These are phyloP conservation scores for Xylaria arbuscula DNA, from an alignment of 2,329 filamentous ascomycete genomes.

Conservation along the genomic window DNA sequence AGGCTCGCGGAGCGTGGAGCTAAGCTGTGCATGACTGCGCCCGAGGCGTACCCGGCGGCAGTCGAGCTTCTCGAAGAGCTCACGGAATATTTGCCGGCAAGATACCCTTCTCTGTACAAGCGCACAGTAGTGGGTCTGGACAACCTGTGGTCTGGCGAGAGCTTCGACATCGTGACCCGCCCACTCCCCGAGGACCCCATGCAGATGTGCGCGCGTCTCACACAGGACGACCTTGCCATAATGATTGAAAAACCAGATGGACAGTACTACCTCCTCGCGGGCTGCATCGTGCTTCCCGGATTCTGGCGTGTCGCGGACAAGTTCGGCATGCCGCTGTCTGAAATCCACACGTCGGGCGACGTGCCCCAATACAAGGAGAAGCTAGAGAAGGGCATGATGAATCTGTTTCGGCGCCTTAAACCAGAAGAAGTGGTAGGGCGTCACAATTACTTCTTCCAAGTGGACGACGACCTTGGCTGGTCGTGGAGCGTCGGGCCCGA, in stretches of 20 bases:
- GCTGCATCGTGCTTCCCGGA: slow-evolving; percentile 78
- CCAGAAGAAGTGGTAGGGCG: slow-evolving; percentile 72
- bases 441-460: slow-evolving; percentile 91
- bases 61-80: slow-evolving; percentile 82
- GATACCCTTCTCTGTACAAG: slow-evolving; percentile 78
- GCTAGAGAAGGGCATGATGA: slow-evolving; percentile 52
- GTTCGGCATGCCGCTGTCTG: slow-evolving; percentile 78
- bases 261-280: slow-evolving; percentile 83
- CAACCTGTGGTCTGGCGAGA: slow-evolving; percentile 78
- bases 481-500: slow-evolving; percentile 79
- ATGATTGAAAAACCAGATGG: slow-evolving; percentile 83
- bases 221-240: slow-evolving; percentile 85
- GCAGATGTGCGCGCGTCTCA: slow-evolving; percentile 75
- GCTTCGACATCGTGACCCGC: slow-evolving; percentile 72
- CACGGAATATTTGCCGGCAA: slow-evolving; percentile 74
- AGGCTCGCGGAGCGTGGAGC: slow-evolving; percentile 74
- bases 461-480: slow-evolving; percentile 82
- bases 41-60: slow-evolving; percentile 76
- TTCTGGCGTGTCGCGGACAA: slow-evolving; percentile 89
- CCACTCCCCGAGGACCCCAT: slow-evolving; percentile 82
- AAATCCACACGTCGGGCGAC: slow-evolving; percentile 82
- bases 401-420: slow-evolving; percentile 77
- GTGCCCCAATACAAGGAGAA: slow-evolving; percentile 61
- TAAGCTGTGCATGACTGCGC: slow-evolving; percentile 76
- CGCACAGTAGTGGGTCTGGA: slow-evolving; percentile 72